Conservation (phyloP, 2,329 filamentous ascomycete species). For the Juglanconis oblonga region DNA sequence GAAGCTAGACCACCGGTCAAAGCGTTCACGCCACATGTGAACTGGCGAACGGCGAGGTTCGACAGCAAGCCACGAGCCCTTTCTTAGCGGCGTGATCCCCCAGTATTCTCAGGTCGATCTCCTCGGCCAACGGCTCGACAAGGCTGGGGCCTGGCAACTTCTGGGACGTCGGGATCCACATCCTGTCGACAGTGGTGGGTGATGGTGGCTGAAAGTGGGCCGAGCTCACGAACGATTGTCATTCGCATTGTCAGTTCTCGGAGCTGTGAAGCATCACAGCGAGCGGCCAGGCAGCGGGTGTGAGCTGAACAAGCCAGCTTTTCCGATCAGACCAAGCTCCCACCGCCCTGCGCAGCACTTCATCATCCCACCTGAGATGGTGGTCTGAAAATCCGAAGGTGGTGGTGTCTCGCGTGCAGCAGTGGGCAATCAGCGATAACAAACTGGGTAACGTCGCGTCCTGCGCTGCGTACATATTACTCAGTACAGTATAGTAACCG, state of each 20-base stretch:
- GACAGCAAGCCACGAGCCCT: not conserved
- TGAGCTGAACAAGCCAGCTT: no score
- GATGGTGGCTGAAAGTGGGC: not conserved
- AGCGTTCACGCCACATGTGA: not conserved
- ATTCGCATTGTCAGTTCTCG: no score
- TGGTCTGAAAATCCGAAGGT: no score
- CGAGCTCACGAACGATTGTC: not conserved
- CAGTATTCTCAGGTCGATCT: not conserved
- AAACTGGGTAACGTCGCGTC: not conserved
- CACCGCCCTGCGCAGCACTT: no score
- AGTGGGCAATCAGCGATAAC: not conserved
- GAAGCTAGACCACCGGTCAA: not conserved
- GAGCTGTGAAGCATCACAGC: no score
- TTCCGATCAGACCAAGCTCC: no score
- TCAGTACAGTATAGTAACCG: not conserved
- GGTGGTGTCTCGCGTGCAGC: not conserved
- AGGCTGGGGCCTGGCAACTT: not conserved
- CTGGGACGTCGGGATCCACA: not conserved
- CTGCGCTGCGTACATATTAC: not conserved
- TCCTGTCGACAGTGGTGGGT: not conserved
- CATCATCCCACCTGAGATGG: no score
- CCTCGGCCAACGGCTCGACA: not conserved
- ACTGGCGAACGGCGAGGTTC: not conserved
- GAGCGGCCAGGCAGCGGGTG: no score
- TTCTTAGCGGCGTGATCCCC: not conserved